Conservation (phyloP, 169 alveolate genomes). For the Plasmodium gonderi region DNA sequence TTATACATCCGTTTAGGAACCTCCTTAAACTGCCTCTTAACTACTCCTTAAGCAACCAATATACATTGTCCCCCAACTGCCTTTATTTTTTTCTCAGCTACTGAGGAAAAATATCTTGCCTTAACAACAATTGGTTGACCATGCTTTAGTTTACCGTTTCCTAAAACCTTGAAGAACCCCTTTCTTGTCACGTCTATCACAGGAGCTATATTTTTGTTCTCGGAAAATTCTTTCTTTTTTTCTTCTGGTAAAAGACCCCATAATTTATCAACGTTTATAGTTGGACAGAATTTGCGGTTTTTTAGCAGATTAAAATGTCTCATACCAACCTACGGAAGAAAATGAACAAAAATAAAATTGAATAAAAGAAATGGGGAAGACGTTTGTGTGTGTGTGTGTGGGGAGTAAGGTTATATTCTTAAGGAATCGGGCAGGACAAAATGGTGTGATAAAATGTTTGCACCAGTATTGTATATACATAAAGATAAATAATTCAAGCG, state of each 20-base stretch:
- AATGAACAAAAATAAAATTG: too few species aligned
- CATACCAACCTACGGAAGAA: slow-evolving; percentile 94
- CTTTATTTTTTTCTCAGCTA: slow-evolving; percentile 97
- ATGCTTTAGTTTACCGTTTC: slow-evolving; percentile 95
- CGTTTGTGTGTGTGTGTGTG: background rate
- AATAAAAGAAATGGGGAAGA: background rate
- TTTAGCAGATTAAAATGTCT: slow-evolving; percentile 95
- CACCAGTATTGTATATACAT: too few species aligned
- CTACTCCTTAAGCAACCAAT: slow-evolving; percentile 91
- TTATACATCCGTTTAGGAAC: background rate
- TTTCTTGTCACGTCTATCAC: slow-evolving; percentile 97
- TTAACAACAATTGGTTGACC: slow-evolving; percentile 96
- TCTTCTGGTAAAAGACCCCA: slow-evolving; percentile 96
- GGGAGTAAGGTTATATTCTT: too few species aligned
- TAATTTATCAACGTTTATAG: slow-evolving; percentile 95
- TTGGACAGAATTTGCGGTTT: slow-evolving; percentile 91
- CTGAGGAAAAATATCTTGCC: slow-evolving; percentile 96
- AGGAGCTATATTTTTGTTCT: slow-evolving; percentile 92
- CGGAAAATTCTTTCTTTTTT: slow-evolving; percentile 90
- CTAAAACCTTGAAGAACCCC: slow-evolving; percentile 98
- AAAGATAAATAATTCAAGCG: too few species aligned
- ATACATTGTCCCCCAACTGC: slow-evolving; percentile 98
- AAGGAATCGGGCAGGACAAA: too few species aligned
- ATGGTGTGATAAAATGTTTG: too few species aligned
- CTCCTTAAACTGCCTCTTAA: background rate